phyloP scores from a whole-genome alignment of 805 yeast species.

The Kurtzmaniella fragi region DNA sequence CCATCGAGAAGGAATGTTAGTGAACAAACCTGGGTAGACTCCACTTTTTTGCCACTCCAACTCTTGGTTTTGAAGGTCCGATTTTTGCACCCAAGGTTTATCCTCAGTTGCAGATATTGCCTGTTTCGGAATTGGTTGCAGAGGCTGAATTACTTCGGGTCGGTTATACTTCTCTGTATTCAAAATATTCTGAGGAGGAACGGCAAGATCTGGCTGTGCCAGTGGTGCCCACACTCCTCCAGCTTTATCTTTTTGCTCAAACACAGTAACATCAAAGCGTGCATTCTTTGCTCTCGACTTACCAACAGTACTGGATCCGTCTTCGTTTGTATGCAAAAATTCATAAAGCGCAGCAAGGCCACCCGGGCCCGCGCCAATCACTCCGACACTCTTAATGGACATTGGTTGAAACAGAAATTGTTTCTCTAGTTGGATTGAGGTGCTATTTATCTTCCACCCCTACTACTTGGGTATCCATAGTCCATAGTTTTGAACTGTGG shows the following conservation, averaged over 20 bases:
- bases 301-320: conserved; percentile 21
- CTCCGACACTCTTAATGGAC: conserved; percentile 16
- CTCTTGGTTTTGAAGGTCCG: conserved; percentile 4
- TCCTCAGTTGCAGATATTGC: conserved; percentile 14
- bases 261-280: conserved; percentile 33
- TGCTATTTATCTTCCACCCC: too few species aligned
- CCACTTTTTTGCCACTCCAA: conserved; percentile 37
- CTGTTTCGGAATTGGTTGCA: conserved; percentile 10
- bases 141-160: conserved; percentile 27
- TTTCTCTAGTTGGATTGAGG: too few species aligned
- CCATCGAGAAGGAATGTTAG: conserved; percentile 35
- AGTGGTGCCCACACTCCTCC: conserved; percentile 45
- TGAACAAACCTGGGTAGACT: conserved; percentile 32
- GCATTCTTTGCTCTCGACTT: conserved; percentile 11
- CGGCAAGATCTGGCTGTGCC: conserved; percentile 14
- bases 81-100: conserved; percentile 11
- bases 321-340: conserved; percentile 21
- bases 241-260: conserved; percentile 36
- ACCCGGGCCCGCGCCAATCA: conserved; percentile 28
- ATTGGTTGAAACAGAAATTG: too few species aligned
- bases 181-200: conserved; percentile 27
- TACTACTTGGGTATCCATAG: too few species aligned
- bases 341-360: conserved; percentile 31
- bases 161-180: conserved; percentile 24
- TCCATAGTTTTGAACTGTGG: too few species aligned